These are phyloP conservation scores for Eucommia ulmoides DNA, from an alignment of 257 asterid genomes.

Conservation along the genomic window DNA sequence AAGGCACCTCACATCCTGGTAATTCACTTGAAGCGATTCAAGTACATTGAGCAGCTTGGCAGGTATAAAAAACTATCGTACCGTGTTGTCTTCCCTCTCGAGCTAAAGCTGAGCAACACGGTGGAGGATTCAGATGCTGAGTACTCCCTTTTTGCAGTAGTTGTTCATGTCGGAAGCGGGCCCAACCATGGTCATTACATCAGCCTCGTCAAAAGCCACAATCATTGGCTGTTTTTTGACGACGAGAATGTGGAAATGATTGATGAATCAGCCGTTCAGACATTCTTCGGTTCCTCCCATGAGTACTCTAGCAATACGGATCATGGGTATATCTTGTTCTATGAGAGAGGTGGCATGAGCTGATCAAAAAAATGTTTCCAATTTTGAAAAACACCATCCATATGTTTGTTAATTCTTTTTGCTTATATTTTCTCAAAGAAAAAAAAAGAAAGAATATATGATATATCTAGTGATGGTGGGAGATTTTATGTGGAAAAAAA, in stretches of 20 bases:
- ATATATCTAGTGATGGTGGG: no score
- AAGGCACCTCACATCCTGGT: conserved; percentile 62
- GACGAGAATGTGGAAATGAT: conserved; percentile 80
- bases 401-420: no score
- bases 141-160: conserved; percentile 66
- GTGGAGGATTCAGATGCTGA: conserved; percentile 47
- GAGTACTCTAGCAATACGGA: conserved; percentile 67
- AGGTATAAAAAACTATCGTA: conserved; percentile 60
- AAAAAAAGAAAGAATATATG: no score
- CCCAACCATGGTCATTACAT: conserved; percentile 80
- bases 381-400: no score
- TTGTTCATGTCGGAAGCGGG: conserved; percentile 74
- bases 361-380: no score
- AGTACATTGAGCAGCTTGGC: conserved; percentile 67
- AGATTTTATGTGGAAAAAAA: no score
- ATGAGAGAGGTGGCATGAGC: conserved; percentile 23
- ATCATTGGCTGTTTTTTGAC: conserved; percentile 72
- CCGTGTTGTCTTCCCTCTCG: conserved; percentile 69
- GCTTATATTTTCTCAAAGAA: no score
- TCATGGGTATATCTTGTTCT: conserved; percentile 70
- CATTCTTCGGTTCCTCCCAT: conserved; percentile 73
- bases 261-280: conserved; percentile 67
- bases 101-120: conserved; percentile 55
- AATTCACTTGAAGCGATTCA: conserved; percentile 76
- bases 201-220: conserved; percentile 72